Percentiles rank a stretch among this genome's conserved stretches.
Evolutionary conservation across 1,284 basidiomycete species (phyloP).

Genomic region (Sutorius eximius): DNA sequence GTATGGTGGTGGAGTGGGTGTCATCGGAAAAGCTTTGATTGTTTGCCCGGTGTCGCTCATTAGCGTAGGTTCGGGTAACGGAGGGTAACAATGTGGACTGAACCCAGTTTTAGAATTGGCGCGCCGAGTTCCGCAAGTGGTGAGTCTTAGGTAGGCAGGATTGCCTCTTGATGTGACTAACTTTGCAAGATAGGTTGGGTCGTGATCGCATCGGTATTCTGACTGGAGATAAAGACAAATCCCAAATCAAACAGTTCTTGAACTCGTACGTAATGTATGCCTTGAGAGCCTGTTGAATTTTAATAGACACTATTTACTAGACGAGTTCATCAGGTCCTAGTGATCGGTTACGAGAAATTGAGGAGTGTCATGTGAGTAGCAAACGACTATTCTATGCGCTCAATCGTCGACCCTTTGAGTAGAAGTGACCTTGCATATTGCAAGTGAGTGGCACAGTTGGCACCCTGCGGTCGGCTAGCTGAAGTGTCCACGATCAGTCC

Average conservation of each 20-base stretch:
- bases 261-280: conserved; percentile 52
- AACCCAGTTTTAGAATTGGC: conserved; percentile 76
- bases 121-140: conserved; percentile 95
- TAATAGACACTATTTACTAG: conserved; percentile 38
- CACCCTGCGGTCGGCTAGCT: neutral
- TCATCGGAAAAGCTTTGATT: conserved; percentile 80
- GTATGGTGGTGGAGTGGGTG: conserved; percentile 57
- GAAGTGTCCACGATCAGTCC: conserved; percentile 48
- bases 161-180: neutral
- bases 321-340: conserved; percentile 79
- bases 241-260: conserved; percentile 70
- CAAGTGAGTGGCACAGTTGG: conserved; percentile 45
- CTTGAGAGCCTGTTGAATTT: neutral
- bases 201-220: conserved; percentile 79
- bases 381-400: neutral
- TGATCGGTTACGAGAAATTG: conserved; percentile 95
- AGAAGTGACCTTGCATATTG: conserved; percentile 64
- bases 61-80: conserved; percentile 50
- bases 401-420: conserved; percentile 4
- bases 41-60: conserved; percentile 94
- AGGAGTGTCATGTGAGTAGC: conserved; percentile 70
- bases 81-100: conserved; percentile 6
- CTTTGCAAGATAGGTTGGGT: conserved; percentile 55
- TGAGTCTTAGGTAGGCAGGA: conserved; percentile 26
- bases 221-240: conserved; percentile 78